These are phyloP conservation scores for Barnettozyma botsteinii DNA, from an alignment of 805 yeast genomes.

Conservation along the genomic window DNA sequence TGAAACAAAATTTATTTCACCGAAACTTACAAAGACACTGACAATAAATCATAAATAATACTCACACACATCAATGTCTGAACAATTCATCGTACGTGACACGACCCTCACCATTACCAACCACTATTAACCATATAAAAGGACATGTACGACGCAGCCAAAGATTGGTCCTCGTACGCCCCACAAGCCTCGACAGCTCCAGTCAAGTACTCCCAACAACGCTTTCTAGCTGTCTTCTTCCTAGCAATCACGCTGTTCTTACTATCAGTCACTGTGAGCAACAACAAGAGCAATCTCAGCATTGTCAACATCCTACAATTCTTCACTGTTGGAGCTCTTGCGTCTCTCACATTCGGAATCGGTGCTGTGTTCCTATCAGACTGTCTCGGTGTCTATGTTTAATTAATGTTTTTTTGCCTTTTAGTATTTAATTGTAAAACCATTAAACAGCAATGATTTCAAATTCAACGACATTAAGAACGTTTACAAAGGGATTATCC, in stretches of 20 bases:
- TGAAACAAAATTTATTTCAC: too few species aligned
- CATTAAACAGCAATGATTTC: background rate
- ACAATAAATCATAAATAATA: too few species aligned
- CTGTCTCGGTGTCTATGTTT: slow-evolving; percentile 42
- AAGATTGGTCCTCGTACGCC: background rate
- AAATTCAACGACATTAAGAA: too few species aligned
- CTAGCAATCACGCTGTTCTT: background rate
- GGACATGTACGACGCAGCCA: slow-evolving; percentile 3
- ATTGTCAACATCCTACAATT: slow-evolving; percentile 9
- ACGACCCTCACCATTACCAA: too few species aligned
- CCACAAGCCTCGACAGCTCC: slow-evolving; percentile 3
- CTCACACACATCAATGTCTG: background rate
- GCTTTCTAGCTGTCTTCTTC: background rate
- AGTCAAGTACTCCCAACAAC: background rate
- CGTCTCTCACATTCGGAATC: slow-evolving; percentile 34
- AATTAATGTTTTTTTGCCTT: too few species aligned
- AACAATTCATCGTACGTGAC: background rate
- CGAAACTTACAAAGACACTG: too few species aligned
- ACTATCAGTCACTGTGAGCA: background rate
- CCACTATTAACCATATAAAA: background rate
- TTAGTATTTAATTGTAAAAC: too few species aligned
- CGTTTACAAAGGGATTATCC: background rate
- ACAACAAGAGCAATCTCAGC: background rate
- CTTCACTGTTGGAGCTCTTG: slow-evolving; percentile 25
- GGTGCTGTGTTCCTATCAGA: slow-evolving; percentile 37